phyloP scores from a whole-genome alignment of 106 monocot genomes.

The Iris macrosiphon region DNA sequence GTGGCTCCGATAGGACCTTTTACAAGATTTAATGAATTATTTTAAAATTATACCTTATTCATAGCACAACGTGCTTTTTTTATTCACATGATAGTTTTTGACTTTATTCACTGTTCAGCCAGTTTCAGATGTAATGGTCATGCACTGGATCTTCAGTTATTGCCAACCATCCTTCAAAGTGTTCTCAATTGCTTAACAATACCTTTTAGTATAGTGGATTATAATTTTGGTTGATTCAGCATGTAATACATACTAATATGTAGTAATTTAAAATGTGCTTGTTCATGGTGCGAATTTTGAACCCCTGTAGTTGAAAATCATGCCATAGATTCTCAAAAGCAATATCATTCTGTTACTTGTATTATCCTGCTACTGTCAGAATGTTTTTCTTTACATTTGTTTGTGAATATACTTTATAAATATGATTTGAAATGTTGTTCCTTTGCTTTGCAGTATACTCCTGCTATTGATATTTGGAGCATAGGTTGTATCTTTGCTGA shows the following conservation, averaged over 20 bases:
- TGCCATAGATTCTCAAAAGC: conserved; percentile 39
- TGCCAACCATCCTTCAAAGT: no score
- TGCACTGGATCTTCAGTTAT: no score
- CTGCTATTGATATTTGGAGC: conserved; percentile 96
- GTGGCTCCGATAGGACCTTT: no score
- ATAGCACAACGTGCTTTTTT: no score
- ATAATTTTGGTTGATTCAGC: no score
- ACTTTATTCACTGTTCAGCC: no score
- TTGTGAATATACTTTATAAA: neutral
- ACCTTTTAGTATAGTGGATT: no score
- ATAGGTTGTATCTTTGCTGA: conserved; percentile 99
- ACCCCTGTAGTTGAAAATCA: conserved; percentile 26
- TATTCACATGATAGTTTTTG: no score
- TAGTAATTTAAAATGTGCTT: conserved; percentile 31
- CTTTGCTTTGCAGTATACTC: conserved; percentile 64
- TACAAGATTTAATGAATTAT: no score
- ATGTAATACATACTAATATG: conserved; percentile 12
- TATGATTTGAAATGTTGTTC: conserved; percentile 1
- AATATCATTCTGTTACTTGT: conserved; percentile 14
- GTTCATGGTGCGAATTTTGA: conserved; percentile 35
- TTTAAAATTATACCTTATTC: no score
- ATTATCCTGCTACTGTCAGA: neutral
- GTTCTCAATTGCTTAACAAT: no score
- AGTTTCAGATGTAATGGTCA: no score
- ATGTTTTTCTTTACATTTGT: conserved; percentile 2